These are phyloP conservation scores for Hypoxylon lienhwacheense DNA, from an alignment of 495 filamentous ascomycete genomes.

Conservation along the genomic window DNA sequence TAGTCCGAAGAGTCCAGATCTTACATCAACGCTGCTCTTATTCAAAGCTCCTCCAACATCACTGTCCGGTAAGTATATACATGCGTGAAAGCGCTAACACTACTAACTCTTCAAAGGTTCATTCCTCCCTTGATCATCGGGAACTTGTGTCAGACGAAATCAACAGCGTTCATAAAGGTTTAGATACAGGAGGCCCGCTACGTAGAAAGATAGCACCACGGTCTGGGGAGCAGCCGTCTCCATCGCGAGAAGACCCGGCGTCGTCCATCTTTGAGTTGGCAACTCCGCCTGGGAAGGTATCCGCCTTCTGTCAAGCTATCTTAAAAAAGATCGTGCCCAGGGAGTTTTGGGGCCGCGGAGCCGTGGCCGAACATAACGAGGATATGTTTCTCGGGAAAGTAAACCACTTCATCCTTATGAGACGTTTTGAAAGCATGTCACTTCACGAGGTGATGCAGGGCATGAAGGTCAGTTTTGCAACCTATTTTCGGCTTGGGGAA, in stretches of 20 bases:
- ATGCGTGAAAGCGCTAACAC: neutral
- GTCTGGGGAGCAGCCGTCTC: slow-evolving; percentile 16
- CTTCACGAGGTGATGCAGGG: slow-evolving; percentile 77
- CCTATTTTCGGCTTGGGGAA: neutral
- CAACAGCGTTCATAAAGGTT: slow-evolving; percentile 3
- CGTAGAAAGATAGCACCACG: slow-evolving; percentile 14
- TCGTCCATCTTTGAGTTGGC: slow-evolving; percentile 66
- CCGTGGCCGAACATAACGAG: slow-evolving; percentile 59
- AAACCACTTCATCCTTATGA: slow-evolving; percentile 72
- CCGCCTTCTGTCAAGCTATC: slow-evolving; percentile 84
- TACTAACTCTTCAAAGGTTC: slow-evolving; percentile 18
- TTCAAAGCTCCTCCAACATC: slow-evolving; percentile 69
- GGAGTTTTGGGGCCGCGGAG: slow-evolving; percentile 70
- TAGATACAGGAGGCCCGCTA: slow-evolving; percentile 9
- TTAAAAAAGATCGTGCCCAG: slow-evolving; percentile 73
- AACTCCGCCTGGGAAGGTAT: slow-evolving; percentile 69
- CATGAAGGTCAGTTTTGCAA: slow-evolving; percentile 61
- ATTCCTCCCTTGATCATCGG: slow-evolving; percentile 24
- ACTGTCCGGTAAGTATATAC: slow-evolving; percentile 65
- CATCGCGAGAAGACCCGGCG: neutral
- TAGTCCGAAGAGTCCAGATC: slow-evolving; percentile 70
- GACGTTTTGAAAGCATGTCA: slow-evolving; percentile 78
- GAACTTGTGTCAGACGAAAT: slow-evolving; percentile 10
- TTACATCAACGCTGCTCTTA: slow-evolving; percentile 78
- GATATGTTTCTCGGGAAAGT: slow-evolving; percentile 63